Percentiles rank a stretch among this genome's conserved stretches.
These are phyloP conservation scores for Blumeria graminis DNA, from an alignment of 2,329 filamentous ascomycete genomes.

Conservation along the genomic window DNA sequence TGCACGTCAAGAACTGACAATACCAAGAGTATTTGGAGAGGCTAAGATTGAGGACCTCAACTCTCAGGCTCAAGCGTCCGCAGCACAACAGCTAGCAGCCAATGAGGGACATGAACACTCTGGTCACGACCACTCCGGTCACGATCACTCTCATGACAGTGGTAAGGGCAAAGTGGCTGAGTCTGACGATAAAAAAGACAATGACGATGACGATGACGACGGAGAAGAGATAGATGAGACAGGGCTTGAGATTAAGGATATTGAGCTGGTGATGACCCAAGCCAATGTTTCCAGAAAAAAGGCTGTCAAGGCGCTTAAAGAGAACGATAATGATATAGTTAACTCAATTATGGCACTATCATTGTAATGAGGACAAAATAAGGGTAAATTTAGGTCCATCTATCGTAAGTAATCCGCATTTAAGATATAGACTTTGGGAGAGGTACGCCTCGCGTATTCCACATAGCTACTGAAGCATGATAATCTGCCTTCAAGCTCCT, in stretches of 20 bases:
- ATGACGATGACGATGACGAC: slow-evolving; percentile 65
- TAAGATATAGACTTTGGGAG: no score
- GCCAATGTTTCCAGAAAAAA: slow-evolving; percentile 93
- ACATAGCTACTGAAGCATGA: no score
- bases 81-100: slow-evolving; percentile 80
- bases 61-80: slow-evolving; percentile 87
- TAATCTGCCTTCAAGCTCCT: no score
- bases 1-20: slow-evolving; percentile 4
- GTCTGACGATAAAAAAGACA: slow-evolving; percentile 45
- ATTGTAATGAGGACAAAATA: slow-evolving; percentile 30
- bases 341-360: slow-evolving; percentile 99
- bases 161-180: slow-evolving; percentile 36
- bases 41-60: slow-evolving; percentile 99
- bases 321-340: slow-evolving; percentile 99
- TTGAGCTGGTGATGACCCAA: slow-evolving; percentile 97
- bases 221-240: slow-evolving; percentile 87
- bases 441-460: no score
- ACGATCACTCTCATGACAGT: slow-evolving; percentile 52
- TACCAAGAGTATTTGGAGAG: slow-evolving; percentile 80
- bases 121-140: slow-evolving; percentile 29
- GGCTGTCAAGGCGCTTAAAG: slow-evolving; percentile 93
- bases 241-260: slow-evolving; percentile 95
- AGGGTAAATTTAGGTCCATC: neutral
- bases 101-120: slow-evolving; percentile 28
- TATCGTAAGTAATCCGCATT: no score